Evolutionary conservation across 768 basidiomycete species (phyloP).

Genomic region (Termitomyces sp.): DNA sequence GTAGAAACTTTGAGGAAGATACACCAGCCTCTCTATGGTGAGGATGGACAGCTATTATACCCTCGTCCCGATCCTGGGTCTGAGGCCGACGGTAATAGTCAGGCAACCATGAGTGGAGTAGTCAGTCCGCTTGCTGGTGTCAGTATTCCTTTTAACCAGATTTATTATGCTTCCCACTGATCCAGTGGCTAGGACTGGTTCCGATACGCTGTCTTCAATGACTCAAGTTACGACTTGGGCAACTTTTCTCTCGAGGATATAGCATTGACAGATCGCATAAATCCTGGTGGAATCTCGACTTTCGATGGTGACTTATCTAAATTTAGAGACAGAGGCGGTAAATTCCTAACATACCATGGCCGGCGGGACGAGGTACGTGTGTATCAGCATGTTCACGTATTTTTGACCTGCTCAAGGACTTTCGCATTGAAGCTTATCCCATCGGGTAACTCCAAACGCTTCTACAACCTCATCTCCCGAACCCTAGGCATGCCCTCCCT

Average conservation of each 20-base stretch:
- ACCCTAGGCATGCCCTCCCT: background rate
- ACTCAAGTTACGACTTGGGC: constrained; percentile 4
- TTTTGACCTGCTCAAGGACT: background rate
- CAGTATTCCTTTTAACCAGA: background rate
- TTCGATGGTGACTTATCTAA: constrained; percentile 4
- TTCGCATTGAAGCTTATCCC: background rate
- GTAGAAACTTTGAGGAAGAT: background rate
- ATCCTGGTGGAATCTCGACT: constrained; percentile 4
- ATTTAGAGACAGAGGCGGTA: constrained; percentile 7
- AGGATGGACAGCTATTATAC: background rate
- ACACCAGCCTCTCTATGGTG: background rate
- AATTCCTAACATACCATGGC: constrained; percentile 10
- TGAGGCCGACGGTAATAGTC: background rate
- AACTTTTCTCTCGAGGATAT: background rate
- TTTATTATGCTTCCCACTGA: background rate
- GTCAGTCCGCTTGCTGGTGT: background rate
- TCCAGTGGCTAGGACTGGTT: background rate
- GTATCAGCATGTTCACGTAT: background rate
- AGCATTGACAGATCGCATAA: constrained; percentile 1
- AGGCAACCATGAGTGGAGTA: background rate
- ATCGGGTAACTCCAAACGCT: constrained; percentile 5
- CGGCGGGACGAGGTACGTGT: constrained; percentile 2
- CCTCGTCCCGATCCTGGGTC: constrained; percentile 7
- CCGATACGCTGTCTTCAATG: background rate
- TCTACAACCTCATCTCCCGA: constrained; percentile 4